Percentiles rank a stretch among this genome's conserved stretches.
Evolutionary conservation across 1,139 yeast species (phyloP).

Genomic region (Candida sp.): DNA sequence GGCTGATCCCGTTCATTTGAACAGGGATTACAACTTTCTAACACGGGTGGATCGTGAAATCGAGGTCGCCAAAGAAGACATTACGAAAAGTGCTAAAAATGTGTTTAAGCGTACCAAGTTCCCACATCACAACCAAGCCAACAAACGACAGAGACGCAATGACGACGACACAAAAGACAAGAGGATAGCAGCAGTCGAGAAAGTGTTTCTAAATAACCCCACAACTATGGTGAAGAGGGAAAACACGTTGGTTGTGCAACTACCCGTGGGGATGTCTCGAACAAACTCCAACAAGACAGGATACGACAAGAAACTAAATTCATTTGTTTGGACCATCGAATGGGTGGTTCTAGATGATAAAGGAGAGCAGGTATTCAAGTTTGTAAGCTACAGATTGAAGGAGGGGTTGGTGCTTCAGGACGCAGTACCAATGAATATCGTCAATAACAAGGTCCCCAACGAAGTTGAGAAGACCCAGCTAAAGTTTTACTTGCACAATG

Average conservation of each 20-base stretch:
- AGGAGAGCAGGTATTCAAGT: slow-evolving; percentile 26
- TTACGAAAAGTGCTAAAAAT: slow-evolving; percentile 36
- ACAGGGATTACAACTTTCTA: slow-evolving; percentile 85
- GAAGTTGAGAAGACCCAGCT: slow-evolving; percentile 24
- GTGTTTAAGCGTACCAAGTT: slow-evolving; percentile 33
- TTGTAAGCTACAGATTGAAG: slow-evolving; percentile 51
- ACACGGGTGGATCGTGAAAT: slow-evolving; percentile 62
- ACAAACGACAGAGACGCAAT: slow-evolving; percentile 29
- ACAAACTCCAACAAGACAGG: slow-evolving; percentile 69
- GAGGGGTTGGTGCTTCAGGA: slow-evolving; percentile 38
- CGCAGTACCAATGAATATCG: slow-evolving; percentile 43
- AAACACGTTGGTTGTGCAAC: slow-evolving; percentile 41
- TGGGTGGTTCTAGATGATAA: slow-evolving; percentile 53
- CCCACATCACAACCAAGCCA: slow-evolving; percentile 14
- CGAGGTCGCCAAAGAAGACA: slow-evolving; percentile 55
- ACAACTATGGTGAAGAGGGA: slow-evolving; percentile 32
- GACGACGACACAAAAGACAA: slow-evolving; percentile 24
- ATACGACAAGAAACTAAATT: slow-evolving; percentile 66
- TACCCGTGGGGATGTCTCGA: slow-evolving; percentile 84
- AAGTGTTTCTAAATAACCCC: slow-evolving; percentile 28
- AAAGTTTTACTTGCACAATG: slow-evolving; percentile 39
- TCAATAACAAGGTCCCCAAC: slow-evolving; percentile 19
- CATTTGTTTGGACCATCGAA: slow-evolving; percentile 82
- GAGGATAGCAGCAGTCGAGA: slow-evolving; percentile 25
- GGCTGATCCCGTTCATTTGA: slow-evolving; percentile 47